phyloP scores from a whole-genome alignment of 2,329 filamentous ascomycete genomes.

The Talaromyces albobiverticillius region DNA sequence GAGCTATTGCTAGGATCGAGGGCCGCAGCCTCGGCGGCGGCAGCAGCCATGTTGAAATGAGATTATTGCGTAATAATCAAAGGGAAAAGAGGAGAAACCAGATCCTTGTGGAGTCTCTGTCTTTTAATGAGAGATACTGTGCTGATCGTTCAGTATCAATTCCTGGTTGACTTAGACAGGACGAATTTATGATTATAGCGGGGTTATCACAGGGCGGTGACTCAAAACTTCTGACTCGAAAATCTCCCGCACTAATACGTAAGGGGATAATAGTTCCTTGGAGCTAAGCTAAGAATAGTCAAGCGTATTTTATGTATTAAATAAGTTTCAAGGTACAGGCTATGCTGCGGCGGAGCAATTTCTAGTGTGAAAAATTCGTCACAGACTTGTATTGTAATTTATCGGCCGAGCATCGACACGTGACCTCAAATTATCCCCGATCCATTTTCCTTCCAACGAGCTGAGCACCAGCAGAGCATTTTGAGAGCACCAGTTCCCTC shows the following conservation, averaged over 20 bases:
- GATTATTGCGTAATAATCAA: neutral
- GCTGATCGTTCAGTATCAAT: no score
- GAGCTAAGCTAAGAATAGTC: neutral
- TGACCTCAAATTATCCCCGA: conserved; percentile 14
- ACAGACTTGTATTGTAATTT: neutral
- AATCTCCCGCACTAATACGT: conserved; percentile 8
- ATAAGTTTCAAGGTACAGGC: no score
- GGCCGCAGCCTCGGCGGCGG: conserved; percentile 52
- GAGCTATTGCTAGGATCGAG: conserved; percentile 54
- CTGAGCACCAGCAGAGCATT: neutral
- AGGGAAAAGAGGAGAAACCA: neutral
- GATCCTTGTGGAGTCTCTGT: no score
- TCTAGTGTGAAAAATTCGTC: neutral
- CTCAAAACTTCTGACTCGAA: no score
- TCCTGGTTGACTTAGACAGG: neutral
- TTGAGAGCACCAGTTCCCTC: neutral
- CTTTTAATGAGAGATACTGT: no score
- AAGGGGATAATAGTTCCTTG: neutral
- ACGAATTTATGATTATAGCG: neutral
- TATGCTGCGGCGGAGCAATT: no score
- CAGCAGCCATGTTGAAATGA: conserved; percentile 35
- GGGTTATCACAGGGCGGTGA: no score
- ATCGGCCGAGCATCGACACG: conserved; percentile 6
- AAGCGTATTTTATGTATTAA: neutral
- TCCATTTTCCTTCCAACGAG: neutral